Base-by-base conservation (phyloP, 176 grass and related monocot genomes). In the Aegilops umbellulata region DNA sequence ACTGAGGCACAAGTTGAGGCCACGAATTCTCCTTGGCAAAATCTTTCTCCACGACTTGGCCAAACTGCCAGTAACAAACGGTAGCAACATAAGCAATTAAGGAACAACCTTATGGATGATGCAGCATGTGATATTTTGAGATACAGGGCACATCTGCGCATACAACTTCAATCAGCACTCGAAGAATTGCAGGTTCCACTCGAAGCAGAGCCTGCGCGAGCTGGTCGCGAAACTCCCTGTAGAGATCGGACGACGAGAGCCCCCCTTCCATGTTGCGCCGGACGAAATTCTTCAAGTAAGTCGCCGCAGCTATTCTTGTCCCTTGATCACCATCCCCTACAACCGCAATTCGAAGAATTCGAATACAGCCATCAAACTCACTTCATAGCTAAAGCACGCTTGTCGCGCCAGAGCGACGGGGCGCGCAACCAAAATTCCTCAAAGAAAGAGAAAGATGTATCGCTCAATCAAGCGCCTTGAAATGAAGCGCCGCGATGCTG, bases 21-120 rank as follows among this genome's bases (percentile, higher is more conserved):
- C 95, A 97, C 73, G 82, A 85, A 61, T 95, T 90, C 19, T 93
- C 93, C 80, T 92, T 91, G 58, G 91, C 95, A 82, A 97, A 95
- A 72, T 97, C 91, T 61, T 95, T 95, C 38, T 77, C 51, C 24
- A 90, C 64, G 57, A 97, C 26, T 49, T 86, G 85, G 66, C 85
- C 85, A 67, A 97, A 91, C 95, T 95, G 87, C 31, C 57, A 13
- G 29, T 31, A 12, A 86, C 32, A 91, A 69, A 80, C n/a, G 51
- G 71, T 27, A 71, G n/a, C 15, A 79, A 32, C 35, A 74, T 34
- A 85, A 27, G 25, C 46, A 27, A 3, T 65, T 58, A 65, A 5
- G 11, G 69, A 34, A 68, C 22, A 83, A 46, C 29, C 30, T 65
- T 79, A 67, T 3, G 58, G 65, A 12, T 26, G 58, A 74, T 8